These are phyloP conservation scores for Bruguiera parviflora DNA, from an alignment of 345 rosid species.

Conservation along the genomic window DNA sequence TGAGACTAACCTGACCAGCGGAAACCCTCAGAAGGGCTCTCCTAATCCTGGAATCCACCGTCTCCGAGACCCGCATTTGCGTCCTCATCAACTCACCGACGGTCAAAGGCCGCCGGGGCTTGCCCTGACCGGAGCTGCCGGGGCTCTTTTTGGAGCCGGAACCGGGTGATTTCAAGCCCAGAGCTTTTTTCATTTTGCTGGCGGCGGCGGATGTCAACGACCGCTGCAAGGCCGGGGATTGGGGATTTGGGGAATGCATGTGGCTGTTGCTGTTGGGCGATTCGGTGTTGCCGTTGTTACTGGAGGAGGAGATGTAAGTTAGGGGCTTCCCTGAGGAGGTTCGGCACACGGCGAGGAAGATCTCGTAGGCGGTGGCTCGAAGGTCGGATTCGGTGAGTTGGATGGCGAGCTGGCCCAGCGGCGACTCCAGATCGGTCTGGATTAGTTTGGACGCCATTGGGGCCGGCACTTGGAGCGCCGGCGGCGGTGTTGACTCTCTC, in stretches of 20 bases:
- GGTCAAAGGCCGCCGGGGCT: conserved; percentile 58
- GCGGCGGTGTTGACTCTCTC: conserved; percentile 62
- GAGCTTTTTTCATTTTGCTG: conserved; percentile 89
- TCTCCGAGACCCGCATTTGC: conserved; percentile 83
- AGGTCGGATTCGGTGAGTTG: conserved; percentile 80
- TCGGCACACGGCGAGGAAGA: conserved; percentile 84
- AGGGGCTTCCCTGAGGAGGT: conserved; percentile 80
- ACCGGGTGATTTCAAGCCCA: conserved; percentile 75
- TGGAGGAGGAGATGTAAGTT: conserved; percentile 44
- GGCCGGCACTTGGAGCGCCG: conserved; percentile 24
- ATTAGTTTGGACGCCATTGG: neutral
- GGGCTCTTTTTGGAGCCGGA: conserved; percentile 66
- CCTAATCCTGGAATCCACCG: conserved; percentile 79
- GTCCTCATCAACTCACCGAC: conserved; percentile 89
- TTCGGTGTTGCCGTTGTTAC: conserved; percentile 23
- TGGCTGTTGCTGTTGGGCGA: conserved; percentile 31
- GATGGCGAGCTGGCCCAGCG: conserved; percentile 65
- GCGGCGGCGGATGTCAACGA: conserved; percentile 92
- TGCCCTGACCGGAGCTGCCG: conserved; percentile 59
- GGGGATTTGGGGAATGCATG: conserved; percentile 31
- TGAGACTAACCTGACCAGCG: conserved; percentile 72
- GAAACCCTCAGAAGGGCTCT: conserved; percentile 81
- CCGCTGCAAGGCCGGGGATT: conserved; percentile 56
- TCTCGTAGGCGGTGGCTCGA: conserved; percentile 79
- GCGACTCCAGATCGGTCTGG: conserved; percentile 65